Evolutionary conservation across 768 basidiomycete genomes (phyloP).

Genomic region (Saitozyma sp.): DNA sequence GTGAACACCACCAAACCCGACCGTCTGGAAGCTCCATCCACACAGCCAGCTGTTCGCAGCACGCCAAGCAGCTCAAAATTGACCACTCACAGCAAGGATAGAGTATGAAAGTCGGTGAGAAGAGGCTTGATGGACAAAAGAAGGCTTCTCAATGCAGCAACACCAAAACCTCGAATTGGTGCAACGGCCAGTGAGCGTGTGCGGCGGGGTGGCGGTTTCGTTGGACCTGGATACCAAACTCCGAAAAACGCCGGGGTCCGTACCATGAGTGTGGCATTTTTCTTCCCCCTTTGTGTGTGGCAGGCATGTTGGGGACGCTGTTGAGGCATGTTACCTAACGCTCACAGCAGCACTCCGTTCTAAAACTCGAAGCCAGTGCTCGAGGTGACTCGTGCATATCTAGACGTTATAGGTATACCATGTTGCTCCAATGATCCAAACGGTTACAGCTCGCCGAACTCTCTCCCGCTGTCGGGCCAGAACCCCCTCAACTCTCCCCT

Average conservation of each 20-base stretch:
- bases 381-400: no score
- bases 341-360: no score
- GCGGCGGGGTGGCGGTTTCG: background rate
- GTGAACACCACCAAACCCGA: background rate
- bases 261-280: background rate
- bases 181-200: background rate
- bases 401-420: no score
- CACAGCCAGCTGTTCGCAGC: background rate
- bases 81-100: background rate
- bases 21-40: background rate
- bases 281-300: no score
- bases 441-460: no score
- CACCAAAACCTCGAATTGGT: background rate
- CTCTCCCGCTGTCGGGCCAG: no score
- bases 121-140: background rate
- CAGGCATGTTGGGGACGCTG: no score
- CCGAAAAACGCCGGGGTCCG: conserved; percentile 9
- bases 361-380: no score
- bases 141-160: background rate
- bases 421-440: no score
- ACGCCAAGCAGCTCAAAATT: background rate
- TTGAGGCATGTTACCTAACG: no score
- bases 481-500: no score
- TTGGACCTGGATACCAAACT: conserved; percentile 5
- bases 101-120: background rate